Percentiles rank a stretch among this genome's conserved stretches.
These are phyloP conservation scores for Cyamopsis tetragonoloba DNA, from an alignment of 306 rosid species.

Conservation along the genomic window DNA sequence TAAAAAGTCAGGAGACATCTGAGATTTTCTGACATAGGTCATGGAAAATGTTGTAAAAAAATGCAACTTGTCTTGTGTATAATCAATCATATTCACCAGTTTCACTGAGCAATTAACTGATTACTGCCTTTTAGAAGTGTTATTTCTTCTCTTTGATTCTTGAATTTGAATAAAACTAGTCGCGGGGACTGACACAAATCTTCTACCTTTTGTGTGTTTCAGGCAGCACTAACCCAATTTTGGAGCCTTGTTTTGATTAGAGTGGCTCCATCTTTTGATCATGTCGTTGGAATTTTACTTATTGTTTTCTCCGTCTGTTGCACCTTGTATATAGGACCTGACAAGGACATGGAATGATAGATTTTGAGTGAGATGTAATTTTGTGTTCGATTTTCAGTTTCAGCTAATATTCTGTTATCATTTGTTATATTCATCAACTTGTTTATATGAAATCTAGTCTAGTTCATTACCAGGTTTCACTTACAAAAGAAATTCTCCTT, in stretches of 20 bases:
- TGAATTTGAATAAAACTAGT: neutral
- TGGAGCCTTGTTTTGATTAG: constrained; percentile 49
- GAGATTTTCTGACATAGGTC: neutral
- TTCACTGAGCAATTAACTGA: neutral
- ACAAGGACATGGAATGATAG: constrained; percentile 51
- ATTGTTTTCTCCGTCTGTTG: constrained; percentile 53
- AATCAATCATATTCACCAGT: neutral
- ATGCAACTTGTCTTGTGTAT: too few species aligned
- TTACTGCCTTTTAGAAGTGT: neutral
- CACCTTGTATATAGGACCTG: constrained; percentile 80
- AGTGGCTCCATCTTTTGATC: constrained; percentile 50
- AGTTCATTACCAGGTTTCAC: neutral
- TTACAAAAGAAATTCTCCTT: neutral
- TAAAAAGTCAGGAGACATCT: neutral
- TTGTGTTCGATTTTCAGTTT: neutral
- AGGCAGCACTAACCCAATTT: constrained; percentile 61
- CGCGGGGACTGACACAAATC: neutral
- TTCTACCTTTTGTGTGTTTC: constrained; percentile 26
- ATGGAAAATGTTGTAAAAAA: too few species aligned
- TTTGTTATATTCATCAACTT: constrained; percentile 19
- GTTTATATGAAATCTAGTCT: neutral
- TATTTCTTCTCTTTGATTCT: neutral
- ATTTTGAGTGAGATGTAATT: constrained; percentile 13
- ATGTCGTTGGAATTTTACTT: constrained; percentile 50
- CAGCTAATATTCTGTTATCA: neutral